Conservation (phyloP, 2,329 filamentous ascomycete genomes). For the Hypomyces perniciosus region DNA sequence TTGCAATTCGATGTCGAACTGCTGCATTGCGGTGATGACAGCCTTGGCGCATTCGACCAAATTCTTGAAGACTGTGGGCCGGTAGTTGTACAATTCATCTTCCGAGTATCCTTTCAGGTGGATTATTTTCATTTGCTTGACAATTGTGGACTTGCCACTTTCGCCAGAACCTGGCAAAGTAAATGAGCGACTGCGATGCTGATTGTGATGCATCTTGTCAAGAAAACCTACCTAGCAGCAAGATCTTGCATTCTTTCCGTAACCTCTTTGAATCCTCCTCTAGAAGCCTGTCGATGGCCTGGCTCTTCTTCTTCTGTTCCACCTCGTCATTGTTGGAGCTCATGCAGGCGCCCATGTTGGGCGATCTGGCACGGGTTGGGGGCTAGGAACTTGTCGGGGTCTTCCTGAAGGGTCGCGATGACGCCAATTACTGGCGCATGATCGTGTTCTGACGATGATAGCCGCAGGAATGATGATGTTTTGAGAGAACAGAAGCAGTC, state of each 20-base stretch:
- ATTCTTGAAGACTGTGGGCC: conserved; percentile 97
- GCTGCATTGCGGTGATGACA: conserved; percentile 82
- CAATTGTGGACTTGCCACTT: conserved; percentile 98
- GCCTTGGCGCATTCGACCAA: conserved; percentile 94
- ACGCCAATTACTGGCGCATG: conserved; percentile 13
- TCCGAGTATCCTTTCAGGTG: conserved; percentile 95
- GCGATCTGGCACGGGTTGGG: conserved; percentile 8
- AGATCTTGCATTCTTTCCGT: conserved; percentile 97
- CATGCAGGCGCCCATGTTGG: conserved; percentile 87
- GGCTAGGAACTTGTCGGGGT: neutral
- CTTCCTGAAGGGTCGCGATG: conserved; percentile 5
- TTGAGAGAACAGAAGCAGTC: conserved; percentile 4
- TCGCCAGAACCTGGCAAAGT: conserved; percentile 75
- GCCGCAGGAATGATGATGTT: neutral
- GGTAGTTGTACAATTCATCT: conserved; percentile 89
- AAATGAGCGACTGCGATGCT: conserved; percentile 15
- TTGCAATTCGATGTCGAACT: conserved; percentile 79
- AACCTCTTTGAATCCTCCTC: conserved; percentile 92
- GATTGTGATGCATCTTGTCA: neutral
- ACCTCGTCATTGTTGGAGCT: conserved; percentile 80
- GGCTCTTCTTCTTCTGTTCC: conserved; percentile 93
- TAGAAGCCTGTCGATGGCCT: conserved; percentile 87
- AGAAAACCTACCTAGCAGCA: conserved; percentile 70
- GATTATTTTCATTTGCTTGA: conserved; percentile 99
- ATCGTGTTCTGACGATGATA: neutral